Percentiles rank a stretch among this genome's conserved stretches.
Conservation (phyloP, 371 early-diverging fungal genomes). For the Saksenaea oblongispora region DNA sequence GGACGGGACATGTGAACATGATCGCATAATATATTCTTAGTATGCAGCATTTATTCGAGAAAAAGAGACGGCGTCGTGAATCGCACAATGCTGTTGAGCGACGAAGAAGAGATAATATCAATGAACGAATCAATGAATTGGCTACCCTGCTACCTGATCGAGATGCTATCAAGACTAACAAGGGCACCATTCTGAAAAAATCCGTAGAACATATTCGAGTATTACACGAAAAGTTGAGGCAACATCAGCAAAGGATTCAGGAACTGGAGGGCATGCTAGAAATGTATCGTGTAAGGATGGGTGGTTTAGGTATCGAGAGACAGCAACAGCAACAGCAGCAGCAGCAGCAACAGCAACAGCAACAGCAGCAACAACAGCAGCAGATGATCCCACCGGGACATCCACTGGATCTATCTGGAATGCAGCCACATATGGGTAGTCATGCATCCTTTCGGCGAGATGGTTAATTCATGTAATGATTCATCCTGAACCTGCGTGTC, state of each 20-base stretch:
- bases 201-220: constrained; percentile 87
- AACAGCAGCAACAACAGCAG: constrained; percentile 17
- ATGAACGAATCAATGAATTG: constrained; percentile 79
- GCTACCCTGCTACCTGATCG: constrained; percentile 51
- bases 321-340: constrained; percentile 9
- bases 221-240: constrained; percentile 57
- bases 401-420: constrained; percentile 28
- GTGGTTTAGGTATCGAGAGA: background rate
- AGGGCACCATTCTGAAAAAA: constrained; percentile 81
- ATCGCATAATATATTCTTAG: constrained; percentile 15
- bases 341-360: constrained; percentile 12
- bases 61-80: constrained; percentile 41
- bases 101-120: constrained; percentile 93
- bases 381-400: constrained; percentile 35
- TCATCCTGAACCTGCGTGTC: background rate
- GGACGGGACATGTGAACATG: background rate
- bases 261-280: constrained; percentile 61
- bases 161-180: constrained; percentile 69
- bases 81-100: constrained; percentile 75
- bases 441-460: constrained; percentile 31
- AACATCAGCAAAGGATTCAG: constrained; percentile 62
- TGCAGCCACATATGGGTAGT: constrained; percentile 18
- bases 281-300: constrained; percentile 31
- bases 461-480: constrained; percentile 12
- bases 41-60: constrained; percentile 47